These are phyloP conservation scores for Heliamphora exappendiculata DNA, from an alignment of 148 eudicot genomes.

Conservation along the genomic window DNA sequence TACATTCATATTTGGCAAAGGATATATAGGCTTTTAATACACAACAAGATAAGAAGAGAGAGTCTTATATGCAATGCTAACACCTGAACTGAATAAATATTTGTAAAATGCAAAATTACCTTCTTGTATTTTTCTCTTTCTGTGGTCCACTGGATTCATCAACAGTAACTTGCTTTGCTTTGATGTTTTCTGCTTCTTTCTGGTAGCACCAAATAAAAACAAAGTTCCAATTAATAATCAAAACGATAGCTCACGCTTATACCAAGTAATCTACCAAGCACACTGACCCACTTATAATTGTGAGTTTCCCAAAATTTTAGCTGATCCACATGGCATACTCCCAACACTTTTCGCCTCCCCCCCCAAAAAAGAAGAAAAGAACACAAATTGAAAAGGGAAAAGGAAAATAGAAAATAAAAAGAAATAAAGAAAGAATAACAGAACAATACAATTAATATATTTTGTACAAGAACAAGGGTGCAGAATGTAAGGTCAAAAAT, in stretches of 20 bases:
- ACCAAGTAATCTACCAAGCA: not conserved
- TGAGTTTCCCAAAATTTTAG: not conserved
- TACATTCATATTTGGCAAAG: not conserved
- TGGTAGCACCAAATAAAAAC: constrained; percentile 24
- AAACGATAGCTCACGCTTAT: constrained; percentile 1
- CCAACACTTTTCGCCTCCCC: too few relatives aligned
- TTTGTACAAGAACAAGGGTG: not conserved
- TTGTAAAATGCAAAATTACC: constrained; percentile 32
- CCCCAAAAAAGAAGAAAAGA: not conserved
- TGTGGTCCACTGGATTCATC: constrained; percentile 34
- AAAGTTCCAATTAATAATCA: constrained; percentile 11
- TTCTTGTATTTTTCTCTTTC: constrained; percentile 54
- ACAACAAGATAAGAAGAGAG: not conserved
- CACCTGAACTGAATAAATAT: not conserved
- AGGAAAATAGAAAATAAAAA: not conserved
- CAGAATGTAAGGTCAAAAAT: not conserved
- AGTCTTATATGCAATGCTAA: not conserved
- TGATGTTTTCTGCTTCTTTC: constrained; percentile 61
- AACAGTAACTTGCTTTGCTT: constrained; percentile 28
- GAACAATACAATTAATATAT: not conserved
- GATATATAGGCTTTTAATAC: not conserved
- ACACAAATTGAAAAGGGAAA: not conserved
- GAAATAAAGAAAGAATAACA: not conserved
- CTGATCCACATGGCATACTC: not conserved
- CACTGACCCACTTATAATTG: not conserved